These are phyloP conservation scores for Phytophthora meadii DNA, from an alignment of 352 stramenopile genomes.

Conservation along the genomic window DNA sequence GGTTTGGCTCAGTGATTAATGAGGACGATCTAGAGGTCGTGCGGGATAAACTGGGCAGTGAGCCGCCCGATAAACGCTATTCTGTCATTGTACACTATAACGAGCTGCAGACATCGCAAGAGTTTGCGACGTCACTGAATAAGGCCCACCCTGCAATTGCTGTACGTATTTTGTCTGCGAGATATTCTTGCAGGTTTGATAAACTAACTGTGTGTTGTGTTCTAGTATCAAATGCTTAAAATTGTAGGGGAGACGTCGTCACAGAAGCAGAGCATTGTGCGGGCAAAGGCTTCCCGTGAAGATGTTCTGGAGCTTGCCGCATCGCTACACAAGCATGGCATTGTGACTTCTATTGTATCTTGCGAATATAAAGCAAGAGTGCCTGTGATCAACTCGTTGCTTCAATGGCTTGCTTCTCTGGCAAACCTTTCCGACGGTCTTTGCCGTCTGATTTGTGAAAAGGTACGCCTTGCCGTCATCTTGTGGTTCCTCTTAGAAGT, in stretches of 20 bases:
- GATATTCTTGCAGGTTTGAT: not conserved
- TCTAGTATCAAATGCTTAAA: slow-evolving; percentile 85
- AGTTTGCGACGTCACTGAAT: slow-evolving; percentile 81
- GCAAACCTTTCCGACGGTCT: slow-evolving; percentile 82
- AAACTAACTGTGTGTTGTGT: not conserved
- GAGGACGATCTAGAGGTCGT: slow-evolving; percentile 57
- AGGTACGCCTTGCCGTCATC: slow-evolving; percentile 37
- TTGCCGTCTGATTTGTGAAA: slow-evolving; percentile 86
- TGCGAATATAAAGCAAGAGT: slow-evolving; percentile 79
- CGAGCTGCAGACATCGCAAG: slow-evolving; percentile 90
- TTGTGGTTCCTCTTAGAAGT: not conserved
- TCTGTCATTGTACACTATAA: slow-evolving; percentile 94
- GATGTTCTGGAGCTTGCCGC: slow-evolving; percentile 79
- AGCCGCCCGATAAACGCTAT: slow-evolving; percentile 71
- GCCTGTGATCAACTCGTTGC: slow-evolving; percentile 68
- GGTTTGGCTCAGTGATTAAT: slow-evolving; percentile 62
- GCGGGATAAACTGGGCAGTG: slow-evolving; percentile 54
- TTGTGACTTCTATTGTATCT: slow-evolving; percentile 84
- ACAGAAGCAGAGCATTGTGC: slow-evolving; percentile 79
- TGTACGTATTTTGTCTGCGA: slow-evolving; percentile 37
- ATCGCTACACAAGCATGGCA: slow-evolving; percentile 68
- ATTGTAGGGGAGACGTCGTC: slow-evolving; percentile 76
- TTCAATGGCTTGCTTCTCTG: slow-evolving; percentile 84
- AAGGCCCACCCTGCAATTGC: slow-evolving; percentile 73
- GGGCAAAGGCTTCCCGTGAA: slow-evolving; percentile 67